Evolutionary conservation across 352 stramenopile genomes (phyloP), one percentile per base, ranked within the genome.

Genomic region (Phytophthora rubi): DNA sequence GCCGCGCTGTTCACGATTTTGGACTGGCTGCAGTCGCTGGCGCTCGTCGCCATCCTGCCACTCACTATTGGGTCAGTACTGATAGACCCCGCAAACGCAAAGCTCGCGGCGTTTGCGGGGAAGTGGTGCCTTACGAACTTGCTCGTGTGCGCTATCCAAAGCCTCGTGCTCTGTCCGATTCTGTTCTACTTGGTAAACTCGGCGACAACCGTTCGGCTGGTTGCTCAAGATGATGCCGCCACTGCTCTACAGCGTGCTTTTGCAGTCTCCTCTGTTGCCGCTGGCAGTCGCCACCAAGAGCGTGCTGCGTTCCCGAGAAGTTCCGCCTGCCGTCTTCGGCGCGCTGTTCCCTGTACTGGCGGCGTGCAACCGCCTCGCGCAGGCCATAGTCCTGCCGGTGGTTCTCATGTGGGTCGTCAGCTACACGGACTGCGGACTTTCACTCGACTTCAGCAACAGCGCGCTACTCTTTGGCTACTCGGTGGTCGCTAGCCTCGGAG

Each of bases 161-260:
- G 70, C n/a, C 44, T 86, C 21, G 62, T 91, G 8, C 48, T 92
- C 10, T 72, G 75, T 12, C 81, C 84, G 15, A 6, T 73, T 16
- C 59, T 89, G 15, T 87, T 86, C 70, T 91, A 73, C 57, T 39
- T 70, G 53, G 63, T 84, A 23, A 23, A 88, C 80, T 15, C 74
- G 75, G n/a, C 73, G 78, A 23, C 90, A 91, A 23, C 85, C 80
- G 12, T 93, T 78, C 48, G 48, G 59, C n/a, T 91, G 77, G 83
- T 62, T 89, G 18, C 35, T 52, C 45, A 76, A 81, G 60, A 75
- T 85, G 32, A 49, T 83, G 35, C 55, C 81, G 6, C 74, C 81
- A 13, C 65, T 89, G 44, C 69, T 88, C 8, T 89, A 90, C 49
- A 79, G 73, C 23, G 65, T 82, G 30, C 47, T 89, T 21, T 54